These are phyloP conservation scores for Suillus plorans DNA, from an alignment of 768 basidiomycete species.

Conservation along the genomic window DNA sequence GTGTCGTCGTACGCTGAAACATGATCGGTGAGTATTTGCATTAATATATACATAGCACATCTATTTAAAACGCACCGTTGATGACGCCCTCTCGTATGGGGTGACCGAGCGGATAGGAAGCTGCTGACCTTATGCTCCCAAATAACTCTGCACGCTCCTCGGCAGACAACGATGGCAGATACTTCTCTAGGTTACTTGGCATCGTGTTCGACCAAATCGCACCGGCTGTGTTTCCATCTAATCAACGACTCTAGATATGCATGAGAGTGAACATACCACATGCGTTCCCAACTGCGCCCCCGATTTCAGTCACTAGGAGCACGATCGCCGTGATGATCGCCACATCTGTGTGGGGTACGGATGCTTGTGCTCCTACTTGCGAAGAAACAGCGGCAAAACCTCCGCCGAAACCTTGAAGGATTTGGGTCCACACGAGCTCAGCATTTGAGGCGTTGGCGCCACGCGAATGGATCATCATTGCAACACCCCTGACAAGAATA, in stretches of 20 bases:
- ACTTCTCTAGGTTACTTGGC: slow-evolving; percentile 56
- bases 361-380: slow-evolving; percentile 64
- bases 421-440: slow-evolving; percentile 63
- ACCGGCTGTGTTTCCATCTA: slow-evolving; percentile 39
- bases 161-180: slow-evolving; percentile 51
- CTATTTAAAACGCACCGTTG: slow-evolving; percentile 34
- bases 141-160: slow-evolving; percentile 47
- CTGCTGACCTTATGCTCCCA: slow-evolving; percentile 55
- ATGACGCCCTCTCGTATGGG: slow-evolving; percentile 68
- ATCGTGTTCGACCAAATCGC: slow-evolving; percentile 66
- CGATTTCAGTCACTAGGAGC: slow-evolving; percentile 67
- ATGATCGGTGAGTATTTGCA: neutral
- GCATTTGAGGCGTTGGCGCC: slow-evolving; percentile 55
- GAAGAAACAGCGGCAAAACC: slow-evolving; percentile 60
- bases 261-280: slow-evolving; percentile 38
- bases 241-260: neutral
- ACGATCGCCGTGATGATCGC: slow-evolving; percentile 68
- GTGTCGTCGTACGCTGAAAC: slow-evolving; percentile 51
- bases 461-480: slow-evolving; percentile 69
- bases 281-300: slow-evolving; percentile 64
- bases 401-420: slow-evolving; percentile 75
- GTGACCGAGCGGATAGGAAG: slow-evolving; percentile 45
- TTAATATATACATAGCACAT: neutral
- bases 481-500: slow-evolving; percentile 46
- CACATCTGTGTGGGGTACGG: slow-evolving; percentile 63